Evolutionary conservation across 2,329 filamentous ascomycete species (phyloP).

Genomic region (Coniochaeta hoffmannii): DNA sequence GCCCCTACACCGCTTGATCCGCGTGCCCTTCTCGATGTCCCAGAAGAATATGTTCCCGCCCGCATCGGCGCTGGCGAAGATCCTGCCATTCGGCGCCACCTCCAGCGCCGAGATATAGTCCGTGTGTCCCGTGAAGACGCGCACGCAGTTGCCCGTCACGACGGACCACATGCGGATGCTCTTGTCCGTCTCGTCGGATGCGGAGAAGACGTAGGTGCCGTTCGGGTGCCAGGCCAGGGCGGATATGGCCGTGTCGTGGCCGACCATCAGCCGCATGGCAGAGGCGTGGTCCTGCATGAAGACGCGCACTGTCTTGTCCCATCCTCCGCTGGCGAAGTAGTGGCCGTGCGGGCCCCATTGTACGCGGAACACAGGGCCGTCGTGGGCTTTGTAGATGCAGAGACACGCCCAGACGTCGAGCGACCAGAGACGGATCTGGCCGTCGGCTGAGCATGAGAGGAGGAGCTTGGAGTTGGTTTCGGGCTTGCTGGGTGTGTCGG

Average conservation of each 20-base stretch:
- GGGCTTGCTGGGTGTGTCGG: slow-evolving; percentile 29
- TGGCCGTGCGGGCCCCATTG: slow-evolving; percentile 90
- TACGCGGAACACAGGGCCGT: slow-evolving; percentile 81
- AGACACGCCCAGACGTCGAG: slow-evolving; percentile 87
- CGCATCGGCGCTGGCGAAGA: slow-evolving; percentile 84
- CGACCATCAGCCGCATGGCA: slow-evolving; percentile 78
- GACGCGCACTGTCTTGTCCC: slow-evolving; percentile 82
- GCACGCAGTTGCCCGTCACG: slow-evolving; percentile 77
- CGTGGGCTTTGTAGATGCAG: slow-evolving; percentile 89
- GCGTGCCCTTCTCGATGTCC: slow-evolving; percentile 80
- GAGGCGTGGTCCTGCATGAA: slow-evolving; percentile 93
- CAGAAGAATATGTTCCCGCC: slow-evolving; percentile 88
- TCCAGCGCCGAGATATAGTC: slow-evolving; percentile 80
- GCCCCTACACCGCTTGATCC: slow-evolving; percentile 87
- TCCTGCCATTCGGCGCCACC: slow-evolving; percentile 80
- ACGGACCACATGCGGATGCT: slow-evolving; percentile 97
- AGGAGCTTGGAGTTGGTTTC: slow-evolving; percentile 64
- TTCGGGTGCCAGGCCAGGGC: slow-evolving; percentile 92
- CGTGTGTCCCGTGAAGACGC: slow-evolving; percentile 86
- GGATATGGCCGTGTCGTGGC: slow-evolving; percentile 90
- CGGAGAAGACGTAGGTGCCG: slow-evolving; percentile 87
- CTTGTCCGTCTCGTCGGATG: slow-evolving; percentile 76
- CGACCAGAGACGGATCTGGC: slow-evolving; percentile 86
- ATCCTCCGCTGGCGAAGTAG: slow-evolving; percentile 83
- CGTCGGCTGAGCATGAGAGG: slow-evolving; percentile 81